Conservation (phyloP, 1,284 basidiomycete genomes). For the Melanopsichium pennsylvanicum region DNA sequence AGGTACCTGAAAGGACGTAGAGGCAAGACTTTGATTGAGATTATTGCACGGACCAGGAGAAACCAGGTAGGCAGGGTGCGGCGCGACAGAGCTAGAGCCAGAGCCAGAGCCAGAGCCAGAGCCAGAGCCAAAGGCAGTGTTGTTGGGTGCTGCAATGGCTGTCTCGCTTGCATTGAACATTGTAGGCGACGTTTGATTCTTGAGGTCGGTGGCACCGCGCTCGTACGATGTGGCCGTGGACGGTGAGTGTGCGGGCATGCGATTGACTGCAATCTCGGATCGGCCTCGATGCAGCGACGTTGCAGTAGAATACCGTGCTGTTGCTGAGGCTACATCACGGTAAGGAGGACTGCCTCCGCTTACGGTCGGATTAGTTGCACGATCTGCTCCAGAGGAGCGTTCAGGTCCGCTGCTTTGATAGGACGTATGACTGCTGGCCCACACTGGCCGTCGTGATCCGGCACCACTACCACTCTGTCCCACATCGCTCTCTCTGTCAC, state of each 20-base stretch:
- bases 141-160: background rate
- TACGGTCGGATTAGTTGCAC: background rate
- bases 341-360: conserved; percentile 16
- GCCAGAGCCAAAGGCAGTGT: no score
- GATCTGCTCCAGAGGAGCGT: background rate
- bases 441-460: no score
- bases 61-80: conserved; percentile 36
- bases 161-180: conserved; percentile 1
- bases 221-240: conserved; percentile 24
- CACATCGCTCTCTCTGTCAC: no score
- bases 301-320: conserved; percentile 18
- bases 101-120: no score
- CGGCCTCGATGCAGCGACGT: conserved; percentile 19
- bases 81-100: conserved; percentile 4
- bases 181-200: background rate
- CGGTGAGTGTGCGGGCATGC: background rate
- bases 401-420: conserved; percentile 5
- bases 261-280: conserved; percentile 12
- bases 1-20: no score
- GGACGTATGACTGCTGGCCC: conserved; percentile 1
- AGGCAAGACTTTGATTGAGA: no score
- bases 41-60: no score
- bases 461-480: no score
- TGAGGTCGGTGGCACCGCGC: conserved; percentile 7
- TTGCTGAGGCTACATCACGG: conserved; percentile 19